phyloP scores from a whole-genome alignment of 2,329 filamentous ascomycete genomes.

The Rutstroemia sydowiana region DNA sequence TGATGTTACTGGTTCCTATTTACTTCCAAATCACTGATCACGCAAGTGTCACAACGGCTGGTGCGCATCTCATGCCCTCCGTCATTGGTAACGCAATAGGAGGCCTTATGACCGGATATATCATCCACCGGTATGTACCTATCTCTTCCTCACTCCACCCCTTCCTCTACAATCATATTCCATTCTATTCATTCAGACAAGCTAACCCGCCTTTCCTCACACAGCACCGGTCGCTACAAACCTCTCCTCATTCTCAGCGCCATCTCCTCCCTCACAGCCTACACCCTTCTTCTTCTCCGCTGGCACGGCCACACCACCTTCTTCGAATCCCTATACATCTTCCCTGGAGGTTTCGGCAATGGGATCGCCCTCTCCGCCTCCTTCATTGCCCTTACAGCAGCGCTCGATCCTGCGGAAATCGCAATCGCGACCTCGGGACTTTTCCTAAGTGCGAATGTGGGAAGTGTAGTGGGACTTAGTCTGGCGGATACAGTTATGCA shows the following conservation, averaged over 20 bases:
- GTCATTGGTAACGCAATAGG: slow-evolving; percentile 61
- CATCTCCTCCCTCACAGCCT: slow-evolving; percentile 41
- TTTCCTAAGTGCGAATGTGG: slow-evolving; percentile 32
- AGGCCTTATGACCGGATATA: slow-evolving; percentile 48
- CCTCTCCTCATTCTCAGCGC: slow-evolving; percentile 43
- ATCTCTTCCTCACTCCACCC: background rate
- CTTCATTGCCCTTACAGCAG: slow-evolving; percentile 43
- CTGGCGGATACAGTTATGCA: slow-evolving; percentile 9
- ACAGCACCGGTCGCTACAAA: slow-evolving; percentile 53
- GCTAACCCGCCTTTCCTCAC: background rate
- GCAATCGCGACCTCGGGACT: slow-evolving; percentile 43
- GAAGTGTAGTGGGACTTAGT: slow-evolving; percentile 20
- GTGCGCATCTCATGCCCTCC: slow-evolving; percentile 56
- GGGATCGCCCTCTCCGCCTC: slow-evolving; percentile 39
- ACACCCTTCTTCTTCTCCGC: slow-evolving; percentile 44
- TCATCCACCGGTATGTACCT: slow-evolving; percentile 24
- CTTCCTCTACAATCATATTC: no score
- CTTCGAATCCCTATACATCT: slow-evolving; percentile 50
- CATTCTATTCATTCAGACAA: background rate
- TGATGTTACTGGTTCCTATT: slow-evolving; percentile 59
- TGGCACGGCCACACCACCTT: slow-evolving; percentile 50
- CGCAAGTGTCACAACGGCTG: slow-evolving; percentile 50
- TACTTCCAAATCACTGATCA: slow-evolving; percentile 61
- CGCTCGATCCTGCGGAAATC: slow-evolving; percentile 37
- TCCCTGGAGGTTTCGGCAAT: slow-evolving; percentile 47